phyloP scores from a whole-genome alignment of 257 asterid species.

The Solanum sitiens region DNA sequence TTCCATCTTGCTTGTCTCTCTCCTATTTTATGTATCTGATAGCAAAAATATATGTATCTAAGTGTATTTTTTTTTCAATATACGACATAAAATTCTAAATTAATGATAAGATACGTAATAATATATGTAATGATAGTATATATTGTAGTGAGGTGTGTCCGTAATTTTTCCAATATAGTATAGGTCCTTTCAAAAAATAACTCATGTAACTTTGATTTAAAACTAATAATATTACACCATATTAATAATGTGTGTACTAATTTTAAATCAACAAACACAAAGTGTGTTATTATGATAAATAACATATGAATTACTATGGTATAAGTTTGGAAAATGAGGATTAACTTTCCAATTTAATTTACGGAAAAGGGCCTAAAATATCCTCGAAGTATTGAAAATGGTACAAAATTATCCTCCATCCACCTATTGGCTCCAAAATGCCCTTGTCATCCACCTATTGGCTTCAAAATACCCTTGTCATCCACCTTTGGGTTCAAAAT shows the following conservation, averaged over 20 bases:
- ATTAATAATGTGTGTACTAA: no score
- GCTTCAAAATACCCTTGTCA: no score
- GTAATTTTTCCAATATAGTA: no score
- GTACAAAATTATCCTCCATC: no score
- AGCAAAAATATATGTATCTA: not conserved
- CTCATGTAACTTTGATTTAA: not conserved
- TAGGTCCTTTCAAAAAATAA: not conserved
- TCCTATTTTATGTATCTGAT: not conserved
- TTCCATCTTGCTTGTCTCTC: not conserved
- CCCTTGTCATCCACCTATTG: no score
- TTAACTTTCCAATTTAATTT: constrained; percentile 15
- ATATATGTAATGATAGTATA: no score
- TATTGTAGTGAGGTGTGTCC: not conserved
- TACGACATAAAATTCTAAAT: rapidly evolving
- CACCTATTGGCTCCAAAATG: no score
- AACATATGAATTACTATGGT: not conserved
- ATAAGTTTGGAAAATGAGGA: not conserved
- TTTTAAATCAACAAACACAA: not conserved
- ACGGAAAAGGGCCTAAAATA: no score
- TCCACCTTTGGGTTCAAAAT: no score
- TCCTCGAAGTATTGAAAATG: no score
- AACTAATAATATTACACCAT: not conserved
- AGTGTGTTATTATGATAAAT: not conserved
- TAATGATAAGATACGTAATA: not conserved
- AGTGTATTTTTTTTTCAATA: no score